phyloP scores from a whole-genome alignment of 345 rosid species.

The Fremontodendron californicum region DNA sequence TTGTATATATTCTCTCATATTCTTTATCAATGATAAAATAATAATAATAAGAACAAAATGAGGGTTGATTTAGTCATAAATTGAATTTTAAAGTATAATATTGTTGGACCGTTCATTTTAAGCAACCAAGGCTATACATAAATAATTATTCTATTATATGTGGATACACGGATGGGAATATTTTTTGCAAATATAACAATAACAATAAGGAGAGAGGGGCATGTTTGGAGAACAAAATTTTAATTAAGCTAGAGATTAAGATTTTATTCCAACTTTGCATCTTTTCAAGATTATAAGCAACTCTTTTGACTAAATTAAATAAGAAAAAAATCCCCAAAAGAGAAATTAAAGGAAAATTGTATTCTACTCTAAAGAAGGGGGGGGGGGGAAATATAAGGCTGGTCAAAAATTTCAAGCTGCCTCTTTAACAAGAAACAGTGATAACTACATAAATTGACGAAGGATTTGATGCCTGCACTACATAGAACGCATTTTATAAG shows the following conservation, averaged over 20 bases:
- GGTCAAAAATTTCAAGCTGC: background rate
- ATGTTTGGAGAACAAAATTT: conserved; percentile 6
- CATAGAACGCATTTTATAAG: no score
- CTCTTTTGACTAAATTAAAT: conserved; percentile 30
- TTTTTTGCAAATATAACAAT: background rate
- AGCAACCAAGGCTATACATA: conserved; percentile 11
- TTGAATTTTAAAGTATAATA: background rate
- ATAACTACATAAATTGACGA: background rate
- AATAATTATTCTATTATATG: conserved; percentile 4
- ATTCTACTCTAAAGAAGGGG: background rate
- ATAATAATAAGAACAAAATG: background rate
- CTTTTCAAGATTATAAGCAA: conserved; percentile 28
- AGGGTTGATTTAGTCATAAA: background rate
- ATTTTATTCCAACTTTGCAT: conserved; percentile 31
- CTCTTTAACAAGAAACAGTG: background rate
- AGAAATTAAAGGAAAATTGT: background rate
- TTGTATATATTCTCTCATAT: no score
- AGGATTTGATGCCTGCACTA: background rate
- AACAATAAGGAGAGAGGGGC: background rate
- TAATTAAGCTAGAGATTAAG: background rate
- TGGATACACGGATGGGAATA: conserved; percentile 24
- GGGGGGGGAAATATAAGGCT: background rate
- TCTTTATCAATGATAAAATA: background rate
- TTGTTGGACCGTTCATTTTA: conserved; percentile 24
- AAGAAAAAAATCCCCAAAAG: background rate